Evolutionary conservation across 495 filamentous ascomycete species (phyloP).

Genomic region (Trichoderma virens): DNA sequence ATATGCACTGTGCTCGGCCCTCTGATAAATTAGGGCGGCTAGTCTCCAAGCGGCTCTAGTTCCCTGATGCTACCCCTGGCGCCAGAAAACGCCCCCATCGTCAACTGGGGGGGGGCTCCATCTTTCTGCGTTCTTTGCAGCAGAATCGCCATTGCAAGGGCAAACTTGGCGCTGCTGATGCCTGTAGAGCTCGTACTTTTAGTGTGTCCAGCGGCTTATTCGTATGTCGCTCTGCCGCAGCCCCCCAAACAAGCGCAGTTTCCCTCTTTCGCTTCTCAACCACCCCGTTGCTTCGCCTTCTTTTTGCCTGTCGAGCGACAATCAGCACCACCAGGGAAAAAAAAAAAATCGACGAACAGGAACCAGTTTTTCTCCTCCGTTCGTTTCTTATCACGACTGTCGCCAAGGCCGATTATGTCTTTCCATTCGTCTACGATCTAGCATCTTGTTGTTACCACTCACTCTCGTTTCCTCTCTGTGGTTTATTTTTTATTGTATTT

Average conservation of each 20-base stretch:
- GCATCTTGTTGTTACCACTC: conserved; percentile 23
- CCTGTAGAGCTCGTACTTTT: background rate
- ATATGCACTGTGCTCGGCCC: conserved; percentile 4
- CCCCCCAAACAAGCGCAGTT: background rate
- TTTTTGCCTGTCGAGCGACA: conserved; percentile 1
- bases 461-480: conserved; percentile 36
- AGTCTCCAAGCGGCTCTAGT: conserved; percentile 4
- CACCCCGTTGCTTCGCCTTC: background rate
- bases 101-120: background rate
- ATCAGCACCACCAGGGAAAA: conserved; percentile 1
- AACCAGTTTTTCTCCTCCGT: background rate
- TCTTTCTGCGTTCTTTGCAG: conserved; percentile 3
- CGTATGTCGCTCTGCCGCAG: background rate
- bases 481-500: background rate
- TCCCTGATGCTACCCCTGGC: conserved; percentile 4
- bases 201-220: background rate
- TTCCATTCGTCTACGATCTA: conserved; percentile 24
- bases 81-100: background rate
- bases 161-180: background rate
- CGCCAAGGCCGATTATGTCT: conserved; percentile 18
- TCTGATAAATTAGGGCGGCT: background rate
- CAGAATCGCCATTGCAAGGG: background rate
- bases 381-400: conserved; percentile 10
- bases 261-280: conserved; percentile 9
- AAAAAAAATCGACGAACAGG: background rate